Conservation (phyloP, 345 rosid species). For the Eutrema heterophyllum region DNA sequence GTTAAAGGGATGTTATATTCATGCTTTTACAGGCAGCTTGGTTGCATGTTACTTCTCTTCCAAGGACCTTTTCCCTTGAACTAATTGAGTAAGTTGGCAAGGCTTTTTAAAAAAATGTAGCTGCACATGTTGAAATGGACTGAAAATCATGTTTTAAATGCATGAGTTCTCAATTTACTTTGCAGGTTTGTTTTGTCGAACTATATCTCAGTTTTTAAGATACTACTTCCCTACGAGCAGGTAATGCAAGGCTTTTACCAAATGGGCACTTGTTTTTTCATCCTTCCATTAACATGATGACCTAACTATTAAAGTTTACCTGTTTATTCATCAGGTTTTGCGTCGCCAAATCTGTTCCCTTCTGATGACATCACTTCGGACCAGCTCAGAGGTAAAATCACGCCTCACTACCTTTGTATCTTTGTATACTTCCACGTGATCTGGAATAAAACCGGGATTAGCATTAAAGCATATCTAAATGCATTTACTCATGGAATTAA, state of each 20-base stretch:
- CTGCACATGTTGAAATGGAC: constrained; percentile 1
- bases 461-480: neutral
- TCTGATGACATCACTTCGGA: constrained; percentile 94
- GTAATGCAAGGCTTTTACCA: constrained; percentile 34
- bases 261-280: neutral
- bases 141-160: constrained; percentile 10
- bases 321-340: constrained; percentile 59
- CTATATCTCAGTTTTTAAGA: constrained; percentile 76
- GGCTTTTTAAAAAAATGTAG: constrained; percentile 1
- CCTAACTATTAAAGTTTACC: constrained; percentile 27
- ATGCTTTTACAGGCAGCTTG: constrained; percentile 64
- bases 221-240: constrained; percentile 74
- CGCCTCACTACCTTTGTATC: constrained; percentile 6
- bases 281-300: constrained; percentile 1
- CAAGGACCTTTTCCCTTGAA: constrained; percentile 82
- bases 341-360: constrained; percentile 95
- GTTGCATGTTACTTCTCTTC: constrained; percentile 75
- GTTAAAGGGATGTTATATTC: neutral
- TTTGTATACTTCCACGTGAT: neutral
- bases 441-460: constrained; percentile 11
- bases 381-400: constrained; percentile 74
- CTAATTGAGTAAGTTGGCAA: constrained; percentile 78
- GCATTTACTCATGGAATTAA: constrained; percentile 13
- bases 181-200: constrained; percentile 88
- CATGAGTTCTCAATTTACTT: constrained; percentile 10